phyloP scores from a whole-genome alignment of 257 asterid species.

The Fraxinus pennsylvanica region DNA sequence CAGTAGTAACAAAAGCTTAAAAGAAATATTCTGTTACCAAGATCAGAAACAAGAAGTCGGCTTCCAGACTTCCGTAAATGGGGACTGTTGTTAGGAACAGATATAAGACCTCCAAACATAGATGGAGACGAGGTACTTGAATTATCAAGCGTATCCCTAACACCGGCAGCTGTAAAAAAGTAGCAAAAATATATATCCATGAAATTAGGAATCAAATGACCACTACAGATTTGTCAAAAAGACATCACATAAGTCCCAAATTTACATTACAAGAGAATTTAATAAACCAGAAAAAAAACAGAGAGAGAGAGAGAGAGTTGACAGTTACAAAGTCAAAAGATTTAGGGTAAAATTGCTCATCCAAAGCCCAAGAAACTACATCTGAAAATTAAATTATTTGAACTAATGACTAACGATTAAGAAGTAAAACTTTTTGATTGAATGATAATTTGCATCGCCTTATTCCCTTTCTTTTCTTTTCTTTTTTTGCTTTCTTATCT shows the following conservation, averaged over 20 bases:
- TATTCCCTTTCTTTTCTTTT: not conserved
- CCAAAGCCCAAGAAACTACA: not conserved
- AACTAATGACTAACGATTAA: not conserved
- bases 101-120: conserved; percentile 82
- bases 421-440: not conserved
- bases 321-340: not conserved
- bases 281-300: not conserved
- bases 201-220: conserved; percentile 15
- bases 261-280: not conserved
- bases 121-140: conserved; percentile 59
- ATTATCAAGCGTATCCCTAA: conserved; percentile 22
- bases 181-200: conserved; percentile 4
- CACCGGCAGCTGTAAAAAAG: conserved; percentile 38
- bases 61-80: conserved; percentile 95
- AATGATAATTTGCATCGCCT: not conserved
- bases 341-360: not conserved
- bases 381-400: conserved; percentile 6
- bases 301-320: not conserved
- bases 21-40: conserved; percentile 49
- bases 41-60: conserved; percentile 77
- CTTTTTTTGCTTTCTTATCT: not conserved
- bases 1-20: not conserved
- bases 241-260: not conserved
- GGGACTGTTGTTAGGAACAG: conserved; percentile 72
- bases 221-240: not conserved